Percentiles rank a stretch among this genome's conserved stretches.
Evolutionary conservation across 306 rosid species (phyloP).

Genomic region (barrel medic (Medicago truncatula)): DNA sequence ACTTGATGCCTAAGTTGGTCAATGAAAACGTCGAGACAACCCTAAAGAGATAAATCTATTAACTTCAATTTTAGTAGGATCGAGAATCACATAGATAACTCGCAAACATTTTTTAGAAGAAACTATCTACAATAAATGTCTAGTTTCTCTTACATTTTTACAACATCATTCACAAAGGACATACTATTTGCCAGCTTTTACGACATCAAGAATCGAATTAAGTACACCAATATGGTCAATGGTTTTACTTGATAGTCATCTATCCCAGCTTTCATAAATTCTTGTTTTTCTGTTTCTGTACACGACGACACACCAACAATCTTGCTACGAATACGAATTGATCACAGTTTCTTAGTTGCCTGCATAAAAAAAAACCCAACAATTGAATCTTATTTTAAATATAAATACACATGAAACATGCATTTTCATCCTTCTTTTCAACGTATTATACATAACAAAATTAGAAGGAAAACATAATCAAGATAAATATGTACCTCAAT

Average conservation of each 20-base stretch:
- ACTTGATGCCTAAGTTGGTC: neutral
- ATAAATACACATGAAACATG: too few relatives aligned
- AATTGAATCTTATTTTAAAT: too few relatives aligned
- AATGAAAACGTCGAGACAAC: neutral
- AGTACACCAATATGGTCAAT: constrained; percentile 50
- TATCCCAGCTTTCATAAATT: constrained; percentile 67
- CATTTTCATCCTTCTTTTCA: neutral
- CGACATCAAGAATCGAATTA: constrained; percentile 47
- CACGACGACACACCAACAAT: constrained; percentile 70
- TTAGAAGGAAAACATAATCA: neutral
- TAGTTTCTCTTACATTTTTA: neutral
- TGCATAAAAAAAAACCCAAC: constrained; percentile 13
- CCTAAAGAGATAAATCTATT: neutral
- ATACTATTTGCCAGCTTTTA: constrained; percentile 1
- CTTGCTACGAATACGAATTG: constrained; percentile 57
- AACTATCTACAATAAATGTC: neutral
- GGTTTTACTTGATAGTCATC: constrained; percentile 71
- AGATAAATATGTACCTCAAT: constrained; percentile 51
- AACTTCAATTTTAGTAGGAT: neutral
- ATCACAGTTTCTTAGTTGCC: constrained; percentile 69
- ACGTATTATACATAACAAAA: neutral
- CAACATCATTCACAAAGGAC: neutral
- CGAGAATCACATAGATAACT: neutral
- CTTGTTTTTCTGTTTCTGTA: constrained; percentile 31
- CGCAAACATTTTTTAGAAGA: neutral